Evolutionary conservation across 352 stramenopile species (phyloP).

Genomic region (Pythium oligandrum): DNA sequence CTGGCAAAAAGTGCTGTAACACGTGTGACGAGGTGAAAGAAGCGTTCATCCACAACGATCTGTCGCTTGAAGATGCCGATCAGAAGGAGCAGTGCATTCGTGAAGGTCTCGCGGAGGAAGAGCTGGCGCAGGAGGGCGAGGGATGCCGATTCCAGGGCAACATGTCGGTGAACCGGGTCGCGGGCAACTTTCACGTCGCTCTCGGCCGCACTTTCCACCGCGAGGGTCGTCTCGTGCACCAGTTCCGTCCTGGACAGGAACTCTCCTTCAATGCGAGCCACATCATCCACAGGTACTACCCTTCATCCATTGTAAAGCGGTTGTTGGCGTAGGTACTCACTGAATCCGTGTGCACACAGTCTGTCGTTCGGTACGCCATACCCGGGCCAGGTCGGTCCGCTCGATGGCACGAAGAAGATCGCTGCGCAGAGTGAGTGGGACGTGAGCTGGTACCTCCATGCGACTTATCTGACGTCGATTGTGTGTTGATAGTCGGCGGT

Average conservation of each 20-base stretch:
- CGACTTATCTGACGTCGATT: no score
- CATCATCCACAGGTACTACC: constrained; percentile 52
- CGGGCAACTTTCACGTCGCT: constrained; percentile 82
- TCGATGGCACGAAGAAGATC: constrained; percentile 58
- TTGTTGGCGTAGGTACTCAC: not conserved
- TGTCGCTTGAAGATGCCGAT: constrained; percentile 72
- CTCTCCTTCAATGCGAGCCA: constrained; percentile 78
- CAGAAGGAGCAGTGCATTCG: constrained; percentile 75
- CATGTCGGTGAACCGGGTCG: constrained; percentile 84
- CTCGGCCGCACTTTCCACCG: constrained; percentile 79
- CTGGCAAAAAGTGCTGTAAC: constrained; percentile 74
- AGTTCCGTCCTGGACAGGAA: constrained; percentile 77
- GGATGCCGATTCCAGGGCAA: constrained; percentile 75
- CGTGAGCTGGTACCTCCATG: not conserved
- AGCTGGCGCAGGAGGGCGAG: constrained; percentile 69
- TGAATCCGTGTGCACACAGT: constrained; percentile 8
- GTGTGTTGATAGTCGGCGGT: constrained; percentile 37
- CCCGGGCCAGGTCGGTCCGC: constrained; percentile 27
- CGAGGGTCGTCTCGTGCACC: constrained; percentile 71
- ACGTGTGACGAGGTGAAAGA: constrained; percentile 83
- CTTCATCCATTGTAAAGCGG: not conserved
- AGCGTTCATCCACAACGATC: constrained; percentile 67
- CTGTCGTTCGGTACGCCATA: constrained; percentile 69
- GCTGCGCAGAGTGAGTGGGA: constrained; percentile 11
- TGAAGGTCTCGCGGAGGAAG: constrained; percentile 58